Conservation (phyloP, 2,329 filamentous ascomycete species). For the Ophiostoma sp. region DNA sequence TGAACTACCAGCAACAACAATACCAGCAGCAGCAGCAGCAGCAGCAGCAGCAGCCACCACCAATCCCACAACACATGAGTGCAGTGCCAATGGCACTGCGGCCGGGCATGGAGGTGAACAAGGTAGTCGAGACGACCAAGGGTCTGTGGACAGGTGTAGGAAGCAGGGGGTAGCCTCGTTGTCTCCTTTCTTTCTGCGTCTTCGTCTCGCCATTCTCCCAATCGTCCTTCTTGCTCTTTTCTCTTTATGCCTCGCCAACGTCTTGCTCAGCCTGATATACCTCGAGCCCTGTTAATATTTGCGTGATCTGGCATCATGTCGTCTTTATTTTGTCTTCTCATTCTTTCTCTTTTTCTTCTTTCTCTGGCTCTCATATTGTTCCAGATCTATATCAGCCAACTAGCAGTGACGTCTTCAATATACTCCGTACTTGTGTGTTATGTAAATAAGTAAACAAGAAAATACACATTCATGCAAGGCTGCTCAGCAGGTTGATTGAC, state of each 20-base stretch:
- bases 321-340: background rate
- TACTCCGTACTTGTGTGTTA: background rate
- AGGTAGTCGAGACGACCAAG: conserved; percentile 57
- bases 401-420: no score
- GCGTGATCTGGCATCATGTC: conserved; percentile 13
- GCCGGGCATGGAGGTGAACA: conserved; percentile 51
- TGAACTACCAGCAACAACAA: no score
- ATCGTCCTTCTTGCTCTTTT: background rate
- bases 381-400: no score
- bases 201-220: background rate
- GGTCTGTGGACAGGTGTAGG: conserved; percentile 51
- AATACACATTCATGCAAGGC: background rate
- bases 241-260: background rate
- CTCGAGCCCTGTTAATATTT: background rate
- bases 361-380: no score
- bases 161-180: conserved; percentile 26
- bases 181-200: conserved; percentile 6
- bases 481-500: background rate
- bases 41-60: background rate
- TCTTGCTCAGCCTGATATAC: background rate
- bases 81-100: conserved; percentile 45
- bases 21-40: background rate
- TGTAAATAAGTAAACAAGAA: background rate
- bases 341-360: background rate
- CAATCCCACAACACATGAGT: background rate